These are phyloP conservation scores for Monosporascus sp. DNA, from an alignment of 2,329 filamentous ascomycete genomes.

Conservation along the genomic window DNA sequence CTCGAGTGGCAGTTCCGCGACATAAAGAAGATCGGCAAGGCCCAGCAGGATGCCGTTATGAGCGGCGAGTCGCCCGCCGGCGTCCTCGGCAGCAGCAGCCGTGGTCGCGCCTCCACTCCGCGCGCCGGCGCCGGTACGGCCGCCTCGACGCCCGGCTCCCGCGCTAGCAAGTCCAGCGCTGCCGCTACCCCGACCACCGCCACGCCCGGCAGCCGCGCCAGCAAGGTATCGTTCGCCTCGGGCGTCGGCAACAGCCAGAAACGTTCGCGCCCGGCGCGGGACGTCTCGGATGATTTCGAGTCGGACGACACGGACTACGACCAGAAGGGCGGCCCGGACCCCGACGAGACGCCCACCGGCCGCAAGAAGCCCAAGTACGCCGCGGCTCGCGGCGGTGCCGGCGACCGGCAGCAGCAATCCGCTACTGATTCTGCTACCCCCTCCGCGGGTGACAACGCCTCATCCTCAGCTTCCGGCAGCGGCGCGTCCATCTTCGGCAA, in stretches of 20 bases:
- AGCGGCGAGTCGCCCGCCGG: constrained; percentile 38
- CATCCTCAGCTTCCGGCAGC: not conserved
- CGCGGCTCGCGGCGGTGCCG: too few species aligned
- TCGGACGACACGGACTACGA: constrained; percentile 23
- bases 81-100: not conserved
- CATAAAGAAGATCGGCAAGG: constrained; percentile 49
- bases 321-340: constrained; percentile 17
- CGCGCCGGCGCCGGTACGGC: constrained; percentile 16
- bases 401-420: constrained; percentile 2
- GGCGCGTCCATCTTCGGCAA: constrained; percentile 11
- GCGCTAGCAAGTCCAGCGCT: constrained; percentile 7
- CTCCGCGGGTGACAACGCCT: not conserved
- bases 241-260: too few species aligned
- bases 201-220: not conserved
- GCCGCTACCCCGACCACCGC: constrained; percentile 9
- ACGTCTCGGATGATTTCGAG: not conserved
- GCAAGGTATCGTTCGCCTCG: not conserved
- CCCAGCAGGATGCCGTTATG: constrained; percentile 39
- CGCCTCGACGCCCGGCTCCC: constrained; percentile 22
- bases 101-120: not conserved
- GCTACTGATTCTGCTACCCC: constrained; percentile 17
- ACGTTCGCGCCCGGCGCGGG: not conserved
- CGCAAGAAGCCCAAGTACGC: constrained; percentile 1
- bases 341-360: constrained; percentile 5
- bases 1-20: constrained; percentile 56